phyloP scores from a whole-genome alignment of 148 eudicot genomes.

The Salicornia ramosissima region DNA sequence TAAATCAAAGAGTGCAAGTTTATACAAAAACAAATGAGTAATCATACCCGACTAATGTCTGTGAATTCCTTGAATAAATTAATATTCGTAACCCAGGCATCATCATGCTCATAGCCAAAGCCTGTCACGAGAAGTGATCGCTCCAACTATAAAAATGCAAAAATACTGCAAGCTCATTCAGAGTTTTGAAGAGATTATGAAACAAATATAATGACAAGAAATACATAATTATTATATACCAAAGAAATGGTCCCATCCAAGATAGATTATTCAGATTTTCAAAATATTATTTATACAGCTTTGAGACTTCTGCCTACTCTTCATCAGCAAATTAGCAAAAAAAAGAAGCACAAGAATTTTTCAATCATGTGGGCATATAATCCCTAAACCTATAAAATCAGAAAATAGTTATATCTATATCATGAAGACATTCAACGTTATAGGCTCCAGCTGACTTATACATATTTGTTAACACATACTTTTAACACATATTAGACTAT shows the following conservation, averaged over 20 bases:
- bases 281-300: not conserved
- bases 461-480: not conserved
- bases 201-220: not conserved
- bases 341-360: not conserved
- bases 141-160: constrained; percentile 53
- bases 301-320: not conserved
- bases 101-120: constrained; percentile 98
- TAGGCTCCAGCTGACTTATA: not conserved
- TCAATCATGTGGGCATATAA: not conserved
- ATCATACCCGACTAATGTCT: constrained; percentile 86
- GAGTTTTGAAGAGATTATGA: not conserved
- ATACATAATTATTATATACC: not conserved
- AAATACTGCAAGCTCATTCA: not conserved
- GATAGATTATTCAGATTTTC: not conserved
- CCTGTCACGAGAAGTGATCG: constrained; percentile 94
- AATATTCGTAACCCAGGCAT: constrained; percentile 89
- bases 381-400: not conserved
- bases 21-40: not conserved
- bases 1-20: not conserved
- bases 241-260: not conserved
- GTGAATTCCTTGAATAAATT: constrained; percentile 92
- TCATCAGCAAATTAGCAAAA: not conserved
- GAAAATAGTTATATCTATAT: not conserved
- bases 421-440: not conserved
- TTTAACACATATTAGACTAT: not conserved